Evolutionary conservation across 179 eudicot species (phyloP), one percentile per base, ranked within the genome.

Genomic region (Gypsophila paniculata): DNA sequence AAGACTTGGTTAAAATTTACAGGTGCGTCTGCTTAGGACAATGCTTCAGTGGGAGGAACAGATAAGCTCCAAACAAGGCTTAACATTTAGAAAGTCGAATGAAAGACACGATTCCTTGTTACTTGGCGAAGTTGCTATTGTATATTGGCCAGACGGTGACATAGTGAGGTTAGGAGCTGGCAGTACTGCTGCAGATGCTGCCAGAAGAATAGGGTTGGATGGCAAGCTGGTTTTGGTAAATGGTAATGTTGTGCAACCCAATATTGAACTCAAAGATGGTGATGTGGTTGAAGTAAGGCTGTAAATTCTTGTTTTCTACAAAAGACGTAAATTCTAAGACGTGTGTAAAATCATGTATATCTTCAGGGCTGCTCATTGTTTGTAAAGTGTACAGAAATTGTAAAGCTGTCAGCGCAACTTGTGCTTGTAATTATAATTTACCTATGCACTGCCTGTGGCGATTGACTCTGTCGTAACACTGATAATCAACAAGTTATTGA

Each of bases 11-110:
- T 46, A 29, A 6, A 7, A 8, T 60, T 8, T 72, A 14, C 74
- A 87, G 98, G 93, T 93, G 19, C 84, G 76, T 54, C 76, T 93
- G 61, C 80, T 93, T 75, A 89, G 98, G 85, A 91, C 96, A 70
- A 93, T 93, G 98, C 91, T 93, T 68, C 93, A 91, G 61, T 91
- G 96, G 96, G 98, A 93, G 82, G 90, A 89, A 82, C 93, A 86
- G 77, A 80, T 93, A 71, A 85, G 86, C 8, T 84, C 86, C 8
- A 87, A 93, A 46, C 84, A 71, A 68, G 53, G 72, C 38, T 70
- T 54, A 39, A 4, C 25, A 36, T 25, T 68, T 48, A 72, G 59
- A 26, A 74, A 61, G 38, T 55, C 75, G 12, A 46, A 32, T 54
- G 74, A 77, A 57, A 73, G 68, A 15, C 68, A 46, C 0, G 76